Evolutionary conservation across 441 rosid genomes (phyloP).

Genomic region (Pelargonium australe): DNA sequence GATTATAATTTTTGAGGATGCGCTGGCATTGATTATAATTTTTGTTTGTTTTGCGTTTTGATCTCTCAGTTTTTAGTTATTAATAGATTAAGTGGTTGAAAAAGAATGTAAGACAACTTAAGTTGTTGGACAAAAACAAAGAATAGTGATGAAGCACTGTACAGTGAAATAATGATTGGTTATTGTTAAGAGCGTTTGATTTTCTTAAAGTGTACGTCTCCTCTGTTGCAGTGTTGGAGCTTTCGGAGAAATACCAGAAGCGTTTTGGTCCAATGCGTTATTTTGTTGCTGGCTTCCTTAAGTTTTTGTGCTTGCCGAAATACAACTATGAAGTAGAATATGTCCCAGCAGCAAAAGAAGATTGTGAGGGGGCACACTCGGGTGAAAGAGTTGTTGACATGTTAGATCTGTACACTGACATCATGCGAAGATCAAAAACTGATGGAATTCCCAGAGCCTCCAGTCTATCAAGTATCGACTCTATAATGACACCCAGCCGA

Average conservation of each 20-base stretch:
- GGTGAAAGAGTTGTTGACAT: slow-evolving; percentile 47
- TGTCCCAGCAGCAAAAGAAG: slow-evolving; percentile 75
- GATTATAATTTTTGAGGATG: not conserved
- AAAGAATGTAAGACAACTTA: not conserved
- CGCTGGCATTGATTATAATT: not conserved
- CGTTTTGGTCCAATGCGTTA: slow-evolving; percentile 95
- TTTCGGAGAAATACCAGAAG: slow-evolving; percentile 86
- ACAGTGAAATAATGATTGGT: not conserved
- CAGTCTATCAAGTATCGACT: slow-evolving; percentile 94
- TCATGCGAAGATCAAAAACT: slow-evolving; percentile 64
- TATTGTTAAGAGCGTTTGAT: not conserved
- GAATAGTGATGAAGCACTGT: not conserved
- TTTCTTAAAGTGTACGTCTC: slow-evolving; percentile 14
- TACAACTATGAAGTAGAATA: slow-evolving; percentile 92
- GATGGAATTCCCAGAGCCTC: slow-evolving; percentile 93
- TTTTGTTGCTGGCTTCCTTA: slow-evolving; percentile 92
- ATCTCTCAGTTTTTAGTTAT: not conserved
- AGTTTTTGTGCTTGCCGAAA: slow-evolving; percentile 91
- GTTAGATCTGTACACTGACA: slow-evolving; percentile 70
- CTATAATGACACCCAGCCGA: slow-evolving; percentile 77
- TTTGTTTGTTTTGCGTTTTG: not conserved
- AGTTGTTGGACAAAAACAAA: not conserved
- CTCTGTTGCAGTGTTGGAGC: slow-evolving; percentile 74
- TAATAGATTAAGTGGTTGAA: not conserved
- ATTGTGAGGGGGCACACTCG: slow-evolving; percentile 40